phyloP scores from a whole-genome alignment of 2,329 filamentous ascomycete species.

The Grosmannia serpens region DNA sequence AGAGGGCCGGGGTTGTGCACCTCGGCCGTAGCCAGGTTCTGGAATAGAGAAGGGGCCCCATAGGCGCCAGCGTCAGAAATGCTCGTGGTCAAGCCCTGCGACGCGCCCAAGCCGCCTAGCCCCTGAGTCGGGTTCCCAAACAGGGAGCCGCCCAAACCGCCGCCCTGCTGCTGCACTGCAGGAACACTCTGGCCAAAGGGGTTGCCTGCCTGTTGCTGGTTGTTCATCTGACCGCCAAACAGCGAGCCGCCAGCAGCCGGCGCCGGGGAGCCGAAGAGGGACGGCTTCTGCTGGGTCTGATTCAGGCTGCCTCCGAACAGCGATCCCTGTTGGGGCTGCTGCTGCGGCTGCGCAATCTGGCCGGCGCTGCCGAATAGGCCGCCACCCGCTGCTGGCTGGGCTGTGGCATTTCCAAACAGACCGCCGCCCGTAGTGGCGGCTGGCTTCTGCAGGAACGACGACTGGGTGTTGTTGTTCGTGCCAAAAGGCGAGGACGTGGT shows the following conservation, averaged over 20 bases:
- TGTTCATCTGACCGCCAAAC: constrained; percentile 38
- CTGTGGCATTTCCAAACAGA: constrained; percentile 32
- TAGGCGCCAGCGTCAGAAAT: constrained; percentile 80
- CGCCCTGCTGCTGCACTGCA: constrained; percentile 38
- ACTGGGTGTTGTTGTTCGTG: background rate
- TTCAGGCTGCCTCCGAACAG: constrained; percentile 36
- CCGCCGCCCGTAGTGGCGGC: constrained; percentile 25
- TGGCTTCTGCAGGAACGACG: constrained; percentile 29
- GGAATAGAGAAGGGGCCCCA: constrained; percentile 77
- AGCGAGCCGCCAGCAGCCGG: constrained; percentile 35
- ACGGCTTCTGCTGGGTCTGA: constrained; percentile 43
- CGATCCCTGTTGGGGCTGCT: constrained; percentile 20
- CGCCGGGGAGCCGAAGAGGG: constrained; percentile 38
- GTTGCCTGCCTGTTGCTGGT: constrained; percentile 23
- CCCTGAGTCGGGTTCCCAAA: constrained; percentile 36
- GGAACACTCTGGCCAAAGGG: constrained; percentile 35
- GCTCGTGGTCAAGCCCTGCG: constrained; percentile 62
- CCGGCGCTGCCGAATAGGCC: constrained; percentile 40
- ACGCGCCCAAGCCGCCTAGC: constrained; percentile 31
- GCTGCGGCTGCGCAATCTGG: constrained; percentile 20
- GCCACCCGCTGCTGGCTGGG: constrained; percentile 23
- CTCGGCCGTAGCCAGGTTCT: constrained; percentile 53
- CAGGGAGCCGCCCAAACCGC: constrained; percentile 39
- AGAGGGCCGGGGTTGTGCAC: constrained; percentile 71
- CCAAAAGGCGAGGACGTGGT: constrained; percentile 5